phyloP scores from a whole-genome alignment of 495 filamentous ascomycete genomes.

The Podospora comata region DNA sequence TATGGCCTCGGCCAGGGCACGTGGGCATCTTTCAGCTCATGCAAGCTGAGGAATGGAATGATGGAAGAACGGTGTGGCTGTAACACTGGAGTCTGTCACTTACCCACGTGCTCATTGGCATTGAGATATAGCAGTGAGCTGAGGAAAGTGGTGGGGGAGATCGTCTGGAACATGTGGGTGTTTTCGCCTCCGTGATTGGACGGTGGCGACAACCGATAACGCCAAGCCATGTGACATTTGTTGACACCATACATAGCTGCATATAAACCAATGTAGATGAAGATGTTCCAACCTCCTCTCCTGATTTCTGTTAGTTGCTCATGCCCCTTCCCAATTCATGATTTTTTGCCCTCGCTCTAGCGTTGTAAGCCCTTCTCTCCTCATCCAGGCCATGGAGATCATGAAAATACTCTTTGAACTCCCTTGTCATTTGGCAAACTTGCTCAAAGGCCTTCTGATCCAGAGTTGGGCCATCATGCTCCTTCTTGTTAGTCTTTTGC shows the following conservation, averaged over 20 bases:
- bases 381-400: constrained; percentile 12
- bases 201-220: too few relatives aligned
- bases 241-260: too few relatives aligned
- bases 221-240: too few relatives aligned
- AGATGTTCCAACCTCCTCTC: too few relatives aligned
- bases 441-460: constrained; percentile 19
- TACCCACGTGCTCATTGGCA: constrained; percentile 1
- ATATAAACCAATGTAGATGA: too few relatives aligned
- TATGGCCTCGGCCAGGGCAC: not conserved
- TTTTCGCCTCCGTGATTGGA: not conserved
- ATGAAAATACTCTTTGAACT: constrained; percentile 29
- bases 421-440: constrained; percentile 15
- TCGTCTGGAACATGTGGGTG: constrained; percentile 4
- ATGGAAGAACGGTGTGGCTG: not conserved
- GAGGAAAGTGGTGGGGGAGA: not conserved
- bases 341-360: not conserved
- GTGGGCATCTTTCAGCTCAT: constrained; percentile 1
- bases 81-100: not conserved
- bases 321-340: not conserved
- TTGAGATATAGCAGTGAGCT: not conserved
- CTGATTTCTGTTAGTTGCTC: too few relatives aligned
- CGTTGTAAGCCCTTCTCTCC: not conserved
- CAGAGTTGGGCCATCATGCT: constrained; percentile 11
- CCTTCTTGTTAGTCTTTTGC: constrained; percentile 6
- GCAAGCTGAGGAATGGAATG: not conserved